Conservation (phyloP, 768 basidiomycete species). For the Termitomyces bulborhizus region DNA sequence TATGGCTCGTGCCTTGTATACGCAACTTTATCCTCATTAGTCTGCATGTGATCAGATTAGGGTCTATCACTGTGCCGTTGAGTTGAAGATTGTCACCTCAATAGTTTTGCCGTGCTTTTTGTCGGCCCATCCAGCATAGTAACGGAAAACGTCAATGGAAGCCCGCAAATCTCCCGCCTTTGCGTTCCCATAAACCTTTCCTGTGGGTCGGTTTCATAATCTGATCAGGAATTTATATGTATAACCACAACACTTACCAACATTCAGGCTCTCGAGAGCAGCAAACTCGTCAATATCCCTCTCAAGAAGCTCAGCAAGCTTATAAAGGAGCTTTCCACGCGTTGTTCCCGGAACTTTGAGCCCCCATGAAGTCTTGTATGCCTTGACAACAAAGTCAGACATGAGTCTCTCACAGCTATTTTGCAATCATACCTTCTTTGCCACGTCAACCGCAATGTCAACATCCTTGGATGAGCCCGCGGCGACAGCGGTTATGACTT, state of each 20-base stretch:
- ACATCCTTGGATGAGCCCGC: slow-evolving; percentile 58
- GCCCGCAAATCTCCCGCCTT: slow-evolving; percentile 41
- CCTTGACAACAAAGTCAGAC: slow-evolving; percentile 12
- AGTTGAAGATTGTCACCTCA: slow-evolving; percentile 27
- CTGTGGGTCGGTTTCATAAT: slow-evolving; percentile 17
- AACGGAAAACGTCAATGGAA: slow-evolving; percentile 47
- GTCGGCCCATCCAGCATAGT: slow-evolving; percentile 87
- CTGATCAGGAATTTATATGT: not conserved
- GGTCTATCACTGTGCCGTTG: too few species aligned
- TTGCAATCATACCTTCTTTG: slow-evolving; percentile 32
- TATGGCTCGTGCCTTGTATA: slow-evolving; percentile 48
- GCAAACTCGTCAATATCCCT: slow-evolving; percentile 22
- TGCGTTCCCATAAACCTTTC: slow-evolving; percentile 49
- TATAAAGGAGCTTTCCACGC: slow-evolving; percentile 23
- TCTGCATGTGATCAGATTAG: slow-evolving; percentile 9
- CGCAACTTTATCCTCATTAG: slow-evolving; percentile 20
- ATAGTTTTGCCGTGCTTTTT: slow-evolving; percentile 69
- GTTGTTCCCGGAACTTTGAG: slow-evolving; percentile 41
- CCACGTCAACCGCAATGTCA: slow-evolving; percentile 55
- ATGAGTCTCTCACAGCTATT: not conserved
- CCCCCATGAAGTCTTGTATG: slow-evolving; percentile 60
- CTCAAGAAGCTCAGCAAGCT: slow-evolving; percentile 25
- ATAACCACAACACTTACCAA: slow-evolving; percentile 14
- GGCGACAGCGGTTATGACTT: slow-evolving; percentile 43
- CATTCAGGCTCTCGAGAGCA: slow-evolving; percentile 21